phyloP scores from a whole-genome alignment of 2,329 filamentous ascomycete genomes.

The Thyridium curvatum region DNA sequence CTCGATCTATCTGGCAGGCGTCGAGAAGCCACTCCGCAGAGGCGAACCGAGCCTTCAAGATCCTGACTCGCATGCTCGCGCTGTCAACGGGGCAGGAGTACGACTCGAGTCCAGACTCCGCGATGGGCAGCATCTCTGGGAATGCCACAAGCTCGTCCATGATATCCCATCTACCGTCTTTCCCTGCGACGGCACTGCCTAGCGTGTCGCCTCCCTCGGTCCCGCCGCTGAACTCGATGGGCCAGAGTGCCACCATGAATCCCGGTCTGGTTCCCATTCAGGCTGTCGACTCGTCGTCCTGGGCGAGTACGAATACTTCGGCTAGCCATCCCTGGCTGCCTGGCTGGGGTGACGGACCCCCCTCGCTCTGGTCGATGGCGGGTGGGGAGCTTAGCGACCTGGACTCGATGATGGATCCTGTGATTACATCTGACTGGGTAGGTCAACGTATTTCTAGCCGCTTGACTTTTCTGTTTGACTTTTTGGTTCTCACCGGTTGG shows the following conservation, averaged over 20 bases:
- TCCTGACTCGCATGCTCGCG: conserved; percentile 21
- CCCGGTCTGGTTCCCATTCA: not conserved
- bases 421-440: not conserved
- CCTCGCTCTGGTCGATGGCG: not conserved
- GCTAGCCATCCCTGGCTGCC: no score
- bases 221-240: not conserved
- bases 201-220: not conserved
- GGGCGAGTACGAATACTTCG: no score
- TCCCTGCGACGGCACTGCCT: not conserved
- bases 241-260: not conserved
- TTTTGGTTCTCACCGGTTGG: conserved; percentile 7
- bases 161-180: not conserved
- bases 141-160: not conserved
- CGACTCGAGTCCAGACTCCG: conserved; percentile 15
- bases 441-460: not conserved
- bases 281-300: not conserved
- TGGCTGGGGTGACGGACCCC: no score
- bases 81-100: conserved; percentile 16
- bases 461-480: conserved; percentile 3
- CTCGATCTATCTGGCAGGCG: conserved; percentile 19
- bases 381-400: not conserved
- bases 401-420: conserved; percentile 1
- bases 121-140: not conserved
- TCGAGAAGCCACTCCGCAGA: conserved; percentile 16
- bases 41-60: conserved; percentile 20